Base-by-base conservation (phyloP, 352 stramenopile species). In the Pythium biforme region DNA sequence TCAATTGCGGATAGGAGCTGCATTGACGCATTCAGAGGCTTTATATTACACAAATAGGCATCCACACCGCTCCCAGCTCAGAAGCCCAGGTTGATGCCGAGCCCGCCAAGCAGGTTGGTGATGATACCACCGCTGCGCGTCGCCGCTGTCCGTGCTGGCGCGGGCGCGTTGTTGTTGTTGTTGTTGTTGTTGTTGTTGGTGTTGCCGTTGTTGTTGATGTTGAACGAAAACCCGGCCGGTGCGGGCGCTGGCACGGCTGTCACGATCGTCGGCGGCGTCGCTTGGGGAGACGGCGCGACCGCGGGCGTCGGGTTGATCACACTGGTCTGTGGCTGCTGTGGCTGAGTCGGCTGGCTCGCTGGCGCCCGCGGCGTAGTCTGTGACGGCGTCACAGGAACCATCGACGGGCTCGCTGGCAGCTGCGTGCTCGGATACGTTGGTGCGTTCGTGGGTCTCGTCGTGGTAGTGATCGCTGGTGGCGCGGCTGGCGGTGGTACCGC, bases 21-120 rank as follows among this genome's bases (percentile, higher is more conserved):
- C n/a, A n/a, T n/a, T n/a, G n/a, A n/a, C n/a, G n/a, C n/a, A n/a
- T n/a, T n/a, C n/a, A n/a, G n/a, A n/a, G n/a, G n/a, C n/a, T n/a
- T n/a, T n/a, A 55, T 51, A 63, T 63, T 63, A 55, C 45, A 26
- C 6, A 23, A 19, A n/a, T 60, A 52, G 25, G 33, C 41, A 37
- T 34, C 31, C n/a, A n/a, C n/a, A n/a, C n/a, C n/a, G n/a, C n/a
- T n/a, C n/a, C n/a, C n/a, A n/a, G n/a, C 17, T 41, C 17, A 14
- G 26, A 60, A 60, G 8, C 51, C 34, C 31, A 60, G 20, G n/a
- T 33, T 52, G 41, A 52, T 31, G 11, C 31, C 45, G 31, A 62
- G 43, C 8, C 33, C 29, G 4, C 33, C 41, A 3, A 58, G 59
- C 6, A 66, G 17, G 46, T 22, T 49, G 39, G 52, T 41, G 15